These are phyloP conservation scores for Aspergillus sp. DNA, from an alignment of 2,329 filamentous ascomycete genomes.

Conservation along the genomic window DNA sequence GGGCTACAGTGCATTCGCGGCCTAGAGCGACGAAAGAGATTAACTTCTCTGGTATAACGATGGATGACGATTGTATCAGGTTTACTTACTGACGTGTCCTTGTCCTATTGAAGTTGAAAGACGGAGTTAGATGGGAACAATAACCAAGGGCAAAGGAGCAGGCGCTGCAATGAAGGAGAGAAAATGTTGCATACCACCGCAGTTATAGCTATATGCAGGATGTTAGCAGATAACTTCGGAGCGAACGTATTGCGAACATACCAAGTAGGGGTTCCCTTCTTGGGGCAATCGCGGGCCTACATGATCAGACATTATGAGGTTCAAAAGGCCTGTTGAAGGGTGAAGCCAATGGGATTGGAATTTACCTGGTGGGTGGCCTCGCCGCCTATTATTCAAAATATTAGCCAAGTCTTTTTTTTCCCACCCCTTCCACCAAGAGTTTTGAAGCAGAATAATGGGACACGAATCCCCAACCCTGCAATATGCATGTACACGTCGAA, in stretches of 20 bases:
- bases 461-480: background rate
- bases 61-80: background rate
- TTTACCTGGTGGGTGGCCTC: slow-evolving; percentile 73
- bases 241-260: slow-evolving; percentile 45
- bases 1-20: slow-evolving; percentile 86
- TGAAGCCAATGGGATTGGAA: background rate
- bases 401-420: slow-evolving; percentile 1
- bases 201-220: slow-evolving; percentile 67
- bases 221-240: slow-evolving; percentile 9
- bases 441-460: background rate
- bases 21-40: slow-evolving; percentile 47
- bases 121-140: slow-evolving; percentile 18
- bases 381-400: slow-evolving; percentile 56
- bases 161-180: background rate
- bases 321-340: background rate
- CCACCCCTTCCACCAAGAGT: background rate
- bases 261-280: slow-evolving; percentile 80
- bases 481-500: background rate
- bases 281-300: slow-evolving; percentile 81
- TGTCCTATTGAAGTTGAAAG: slow-evolving; percentile 43
- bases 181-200: slow-evolving; percentile 61
- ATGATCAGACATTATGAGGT: slow-evolving; percentile 24
- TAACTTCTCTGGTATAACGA: background rate
- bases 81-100: slow-evolving; percentile 74
- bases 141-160: background rate